These are phyloP conservation scores for Auriscalpium orientale DNA, from an alignment of 768 basidiomycete genomes.

Conservation along the genomic window DNA sequence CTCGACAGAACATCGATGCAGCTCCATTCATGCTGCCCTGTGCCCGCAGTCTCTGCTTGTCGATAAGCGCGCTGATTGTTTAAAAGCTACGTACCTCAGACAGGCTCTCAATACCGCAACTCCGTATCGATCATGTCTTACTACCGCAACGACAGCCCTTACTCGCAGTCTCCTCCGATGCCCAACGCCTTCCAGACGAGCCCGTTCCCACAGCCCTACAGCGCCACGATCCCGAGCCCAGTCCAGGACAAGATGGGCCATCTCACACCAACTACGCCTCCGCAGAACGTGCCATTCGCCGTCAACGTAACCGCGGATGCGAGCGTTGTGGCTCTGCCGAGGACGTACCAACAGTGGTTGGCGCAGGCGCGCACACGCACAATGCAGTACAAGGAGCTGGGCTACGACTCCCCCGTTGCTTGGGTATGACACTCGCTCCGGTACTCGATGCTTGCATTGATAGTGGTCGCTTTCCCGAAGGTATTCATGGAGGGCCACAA, in stretches of 20 bases:
- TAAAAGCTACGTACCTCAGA: no score
- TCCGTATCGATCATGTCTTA: background rate
- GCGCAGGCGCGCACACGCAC: constrained; percentile 6
- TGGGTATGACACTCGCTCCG: constrained; percentile 4
- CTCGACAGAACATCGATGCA: no score
- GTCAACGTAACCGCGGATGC: background rate
- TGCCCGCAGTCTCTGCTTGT: no score
- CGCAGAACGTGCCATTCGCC: background rate
- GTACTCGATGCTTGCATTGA: background rate
- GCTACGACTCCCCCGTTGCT: constrained; percentile 11
- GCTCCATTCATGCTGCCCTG: no score
- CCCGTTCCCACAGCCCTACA: background rate
- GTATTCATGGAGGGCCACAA: constrained; percentile 9
- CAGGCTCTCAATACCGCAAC: no score
- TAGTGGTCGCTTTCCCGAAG: background rate
- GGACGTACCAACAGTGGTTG: constrained; percentile 10
- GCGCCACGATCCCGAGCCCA: background rate
- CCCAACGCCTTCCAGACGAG: background rate
- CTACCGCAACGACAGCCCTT: background rate
- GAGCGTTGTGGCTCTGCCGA: background rate
- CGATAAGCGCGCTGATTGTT: no score
- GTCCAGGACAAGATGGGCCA: background rate
- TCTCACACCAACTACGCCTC: background rate
- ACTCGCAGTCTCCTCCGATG: background rate
- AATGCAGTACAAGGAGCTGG: constrained; percentile 4